These are phyloP conservation scores for Phytopythium delawarense DNA, from an alignment of 352 stramenopile genomes.

Conservation along the genomic window DNA sequence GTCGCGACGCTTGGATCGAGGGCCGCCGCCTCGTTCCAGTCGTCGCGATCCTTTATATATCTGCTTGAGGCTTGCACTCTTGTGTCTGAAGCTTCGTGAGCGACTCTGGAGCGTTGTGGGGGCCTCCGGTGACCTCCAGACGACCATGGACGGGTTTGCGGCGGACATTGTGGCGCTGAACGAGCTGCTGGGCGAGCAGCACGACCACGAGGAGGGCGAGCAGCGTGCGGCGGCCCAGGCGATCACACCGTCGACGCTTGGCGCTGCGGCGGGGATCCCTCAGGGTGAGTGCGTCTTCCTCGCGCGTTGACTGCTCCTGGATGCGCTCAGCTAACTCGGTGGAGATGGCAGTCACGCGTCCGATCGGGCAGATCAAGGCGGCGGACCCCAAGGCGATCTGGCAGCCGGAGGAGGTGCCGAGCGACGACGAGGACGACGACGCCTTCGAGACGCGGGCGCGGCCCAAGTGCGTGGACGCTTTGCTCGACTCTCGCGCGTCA, in stretches of 20 bases:
- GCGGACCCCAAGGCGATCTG: conserved; percentile 71
- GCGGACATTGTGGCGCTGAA: conserved; percentile 31
- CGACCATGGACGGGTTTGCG: conserved; percentile 24
- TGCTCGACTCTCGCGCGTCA: not conserved
- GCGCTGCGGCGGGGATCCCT: conserved; percentile 10
- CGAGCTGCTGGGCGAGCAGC: conserved; percentile 22
- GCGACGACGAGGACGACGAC: conserved; percentile 75
- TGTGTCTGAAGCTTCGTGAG: not conserved
- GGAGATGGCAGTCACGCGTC: conserved; percentile 35
- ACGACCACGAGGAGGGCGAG: conserved; percentile 25
- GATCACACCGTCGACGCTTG: conserved; percentile 31
- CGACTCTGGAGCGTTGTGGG: not conserved
- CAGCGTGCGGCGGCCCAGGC: not conserved
- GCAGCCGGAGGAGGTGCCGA: conserved; percentile 61
- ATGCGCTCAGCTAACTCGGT: not conserved
- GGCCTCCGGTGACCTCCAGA: not conserved
- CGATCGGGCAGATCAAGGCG: conserved; percentile 65
- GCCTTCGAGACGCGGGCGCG: conserved; percentile 44
- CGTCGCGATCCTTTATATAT: conserved; percentile 3
- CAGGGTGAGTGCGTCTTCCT: conserved; percentile 21
- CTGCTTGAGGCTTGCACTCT: not conserved
- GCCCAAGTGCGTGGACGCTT: conserved; percentile 30
- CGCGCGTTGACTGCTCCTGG: not conserved
- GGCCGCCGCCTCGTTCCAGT: not conserved
- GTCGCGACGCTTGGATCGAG: not conserved